Percentiles rank a stretch among this genome's conserved stretches.
Conservation (phyloP, 176 grass and related monocot genomes). For the Aechmea fasciata region DNA sequence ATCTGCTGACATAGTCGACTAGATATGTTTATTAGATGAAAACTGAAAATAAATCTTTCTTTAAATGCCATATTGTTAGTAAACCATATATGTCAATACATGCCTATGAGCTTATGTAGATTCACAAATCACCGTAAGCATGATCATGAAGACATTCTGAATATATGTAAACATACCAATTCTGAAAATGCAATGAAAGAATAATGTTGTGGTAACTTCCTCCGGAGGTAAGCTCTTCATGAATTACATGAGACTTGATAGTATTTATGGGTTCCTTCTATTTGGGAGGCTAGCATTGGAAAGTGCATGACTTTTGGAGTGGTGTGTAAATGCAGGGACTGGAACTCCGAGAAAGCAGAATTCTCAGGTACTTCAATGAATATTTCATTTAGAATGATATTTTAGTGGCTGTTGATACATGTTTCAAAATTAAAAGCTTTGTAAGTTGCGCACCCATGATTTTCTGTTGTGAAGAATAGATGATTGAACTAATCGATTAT, state of each 20-base stretch:
- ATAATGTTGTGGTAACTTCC: not conserved
- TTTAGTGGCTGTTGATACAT: constrained; percentile 1
- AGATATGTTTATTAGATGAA: not conserved
- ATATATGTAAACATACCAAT: not conserved
- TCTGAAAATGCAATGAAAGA: not conserved
- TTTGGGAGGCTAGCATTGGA: not conserved
- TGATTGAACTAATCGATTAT: constrained; percentile 2
- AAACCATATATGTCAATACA: not conserved
- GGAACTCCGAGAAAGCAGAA: constrained; percentile 34
- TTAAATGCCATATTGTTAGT: not conserved
- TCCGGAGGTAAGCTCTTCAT: not conserved
- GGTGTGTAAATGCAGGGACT: constrained; percentile 30
- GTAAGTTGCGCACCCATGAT: no score
- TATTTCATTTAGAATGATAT: constrained; percentile 7
- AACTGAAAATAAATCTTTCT: constrained; percentile 1
- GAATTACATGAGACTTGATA: not conserved
- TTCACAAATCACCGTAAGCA: not conserved
- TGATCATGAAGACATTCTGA: not conserved
- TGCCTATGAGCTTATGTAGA: not conserved
- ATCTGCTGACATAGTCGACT: constrained; percentile 13
- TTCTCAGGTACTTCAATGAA: constrained; percentile 27
- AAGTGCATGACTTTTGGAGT: constrained; percentile 19
- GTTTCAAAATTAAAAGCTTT: no score
- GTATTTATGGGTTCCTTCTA: no score
- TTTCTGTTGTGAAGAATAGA: not conserved